phyloP scores from a whole-genome alignment of 805 yeast genomes.

The Yarrowia hollandica region DNA sequence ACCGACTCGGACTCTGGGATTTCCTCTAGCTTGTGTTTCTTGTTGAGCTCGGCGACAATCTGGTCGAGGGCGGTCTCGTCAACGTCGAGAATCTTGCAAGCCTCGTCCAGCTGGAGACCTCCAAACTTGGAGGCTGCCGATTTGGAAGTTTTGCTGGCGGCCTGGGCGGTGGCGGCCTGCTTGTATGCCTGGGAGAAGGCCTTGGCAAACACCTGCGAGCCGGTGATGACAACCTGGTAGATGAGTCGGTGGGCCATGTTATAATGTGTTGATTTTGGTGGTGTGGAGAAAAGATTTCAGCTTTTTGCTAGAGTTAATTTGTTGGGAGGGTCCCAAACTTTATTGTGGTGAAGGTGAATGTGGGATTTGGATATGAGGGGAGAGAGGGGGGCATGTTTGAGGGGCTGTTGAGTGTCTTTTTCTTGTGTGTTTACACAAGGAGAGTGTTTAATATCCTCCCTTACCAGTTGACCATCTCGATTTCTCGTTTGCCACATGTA shows the following conservation, averaged over 20 bases:
- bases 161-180: constrained; percentile 91
- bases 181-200: constrained; percentile 97
- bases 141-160: constrained; percentile 58
- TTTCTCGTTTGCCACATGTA: no score
- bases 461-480: no score
- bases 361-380: no score
- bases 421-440: no score
- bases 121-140: constrained; percentile 50
- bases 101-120: constrained; percentile 85
- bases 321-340: no score
- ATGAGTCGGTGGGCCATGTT: constrained; percentile 82
- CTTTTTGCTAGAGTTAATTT: background rate
- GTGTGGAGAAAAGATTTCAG: constrained; percentile 21
- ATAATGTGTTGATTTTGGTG: background rate
- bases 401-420: no score
- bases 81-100: constrained; percentile 84
- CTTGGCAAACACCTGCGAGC: constrained; percentile 92
- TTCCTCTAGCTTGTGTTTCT: constrained; percentile 25
- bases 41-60: constrained; percentile 14
- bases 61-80: constrained; percentile 50
- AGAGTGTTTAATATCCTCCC: no score
- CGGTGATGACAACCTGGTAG: constrained; percentile 87
- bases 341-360: no score
- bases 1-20: constrained; percentile 35
- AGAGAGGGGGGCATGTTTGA: no score